Percentiles rank a stretch among this genome's conserved stretches.
phyloP scores from a whole-genome alignment of 2,329 filamentous ascomycete species.

The Ilyonectria sp. region DNA sequence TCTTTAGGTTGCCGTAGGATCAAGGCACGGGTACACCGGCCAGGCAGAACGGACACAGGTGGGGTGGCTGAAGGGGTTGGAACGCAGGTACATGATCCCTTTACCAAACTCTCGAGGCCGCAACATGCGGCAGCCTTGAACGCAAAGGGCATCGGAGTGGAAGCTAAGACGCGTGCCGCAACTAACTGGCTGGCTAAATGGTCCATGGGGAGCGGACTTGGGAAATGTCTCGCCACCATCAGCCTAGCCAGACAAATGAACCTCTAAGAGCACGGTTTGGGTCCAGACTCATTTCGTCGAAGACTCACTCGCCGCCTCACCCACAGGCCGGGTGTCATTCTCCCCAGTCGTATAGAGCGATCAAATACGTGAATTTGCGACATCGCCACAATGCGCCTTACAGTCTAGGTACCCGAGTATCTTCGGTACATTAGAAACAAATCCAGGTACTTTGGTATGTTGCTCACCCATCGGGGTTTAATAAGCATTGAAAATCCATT shows the following conservation, averaged over 20 bases:
- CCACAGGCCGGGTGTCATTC: slow-evolving; percentile 3
- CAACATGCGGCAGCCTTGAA: slow-evolving; percentile 11
- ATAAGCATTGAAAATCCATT: no score
- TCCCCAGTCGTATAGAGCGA: background rate
- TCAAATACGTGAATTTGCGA: no score
- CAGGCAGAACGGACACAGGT: slow-evolving; percentile 4
- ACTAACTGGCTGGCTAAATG: background rate
- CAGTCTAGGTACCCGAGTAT: no score
- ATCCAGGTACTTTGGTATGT: no score
- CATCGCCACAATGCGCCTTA: no score
- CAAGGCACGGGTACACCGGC: slow-evolving; percentile 2
- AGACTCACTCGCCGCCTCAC: slow-evolving; percentile 13
- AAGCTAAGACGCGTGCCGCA: slow-evolving; percentile 1
- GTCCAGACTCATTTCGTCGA: slow-evolving; percentile 22
- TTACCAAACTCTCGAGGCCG: background rate
- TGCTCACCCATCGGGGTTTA: no score
- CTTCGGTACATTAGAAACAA: no score
- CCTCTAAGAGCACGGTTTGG: slow-evolving; percentile 10
- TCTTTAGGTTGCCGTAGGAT: slow-evolving; percentile 3
- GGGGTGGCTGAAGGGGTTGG: slow-evolving; percentile 13
- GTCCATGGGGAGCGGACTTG: slow-evolving; percentile 1
- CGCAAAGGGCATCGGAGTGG: background rate
- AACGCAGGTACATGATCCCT: slow-evolving; percentile 26
- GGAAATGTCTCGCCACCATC: slow-evolving; percentile 24
- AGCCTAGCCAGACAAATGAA: slow-evolving; percentile 29